Conservation (phyloP, 306 rosid genomes). For the Urtica urens region DNA sequence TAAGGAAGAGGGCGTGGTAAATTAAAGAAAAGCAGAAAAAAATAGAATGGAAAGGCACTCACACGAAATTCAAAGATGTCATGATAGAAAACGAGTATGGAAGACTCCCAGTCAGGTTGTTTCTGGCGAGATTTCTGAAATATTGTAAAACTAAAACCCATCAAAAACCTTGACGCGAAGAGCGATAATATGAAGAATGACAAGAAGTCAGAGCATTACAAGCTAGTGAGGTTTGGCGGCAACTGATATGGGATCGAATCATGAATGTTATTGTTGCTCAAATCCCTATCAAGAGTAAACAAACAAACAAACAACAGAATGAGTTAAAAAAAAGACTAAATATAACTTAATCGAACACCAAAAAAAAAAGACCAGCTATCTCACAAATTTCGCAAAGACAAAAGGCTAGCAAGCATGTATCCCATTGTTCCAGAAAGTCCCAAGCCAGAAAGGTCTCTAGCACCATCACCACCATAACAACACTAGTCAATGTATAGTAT, state of each 20-base stretch:
- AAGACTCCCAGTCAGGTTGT: constrained; percentile 76
- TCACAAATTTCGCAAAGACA: constrained; percentile 71
- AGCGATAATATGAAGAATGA: background rate
- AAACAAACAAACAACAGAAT: constrained; percentile 1
- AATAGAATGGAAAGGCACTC: constrained; percentile 30
- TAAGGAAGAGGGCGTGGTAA: too few species aligned
- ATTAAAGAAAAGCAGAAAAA: constrained; percentile 1
- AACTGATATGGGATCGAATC: constrained; percentile 75
- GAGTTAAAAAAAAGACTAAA: background rate
- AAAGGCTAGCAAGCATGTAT: constrained; percentile 65
- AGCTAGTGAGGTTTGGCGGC: constrained; percentile 92
- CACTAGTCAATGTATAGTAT: too few species aligned
- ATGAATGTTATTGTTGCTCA: constrained; percentile 71
- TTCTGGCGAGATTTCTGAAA: constrained; percentile 70
- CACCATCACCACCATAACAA: constrained; percentile 19
- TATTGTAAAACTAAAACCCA: constrained; percentile 7
- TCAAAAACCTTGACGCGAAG: constrained; percentile 10
- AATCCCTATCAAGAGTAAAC: constrained; percentile 37
- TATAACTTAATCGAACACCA: background rate
- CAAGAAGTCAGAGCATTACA: constrained; percentile 32
- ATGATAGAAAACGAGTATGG: constrained; percentile 80
- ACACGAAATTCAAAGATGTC: constrained; percentile 63
- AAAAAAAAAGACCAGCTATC: constrained; percentile 18
- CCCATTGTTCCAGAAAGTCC: constrained; percentile 88
- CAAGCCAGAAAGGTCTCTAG: constrained; percentile 68